Percentiles rank a stretch among this genome's conserved stretches.
These are phyloP conservation scores for Dicorynia guianensis DNA, from an alignment of 306 rosid genomes.

Conservation along the genomic window DNA sequence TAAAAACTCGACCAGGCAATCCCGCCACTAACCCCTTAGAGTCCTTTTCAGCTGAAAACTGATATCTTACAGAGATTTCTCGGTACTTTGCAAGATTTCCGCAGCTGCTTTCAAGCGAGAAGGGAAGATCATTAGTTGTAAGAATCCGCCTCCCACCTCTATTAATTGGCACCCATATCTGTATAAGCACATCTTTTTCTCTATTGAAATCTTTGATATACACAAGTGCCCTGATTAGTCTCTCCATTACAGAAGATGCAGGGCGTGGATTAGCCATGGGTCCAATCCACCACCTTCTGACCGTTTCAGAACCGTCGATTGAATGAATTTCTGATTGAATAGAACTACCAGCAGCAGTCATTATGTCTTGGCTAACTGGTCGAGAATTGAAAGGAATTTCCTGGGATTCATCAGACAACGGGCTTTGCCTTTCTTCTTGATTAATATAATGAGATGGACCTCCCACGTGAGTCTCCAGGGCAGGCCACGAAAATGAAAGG, in stretches of 20 bases:
- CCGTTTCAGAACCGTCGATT: conserved; percentile 48
- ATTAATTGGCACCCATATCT: conserved; percentile 82
- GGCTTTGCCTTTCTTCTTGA: conserved; percentile 45
- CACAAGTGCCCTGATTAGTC: conserved; percentile 66
- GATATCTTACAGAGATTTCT: conserved; percentile 63
- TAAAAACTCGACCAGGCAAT: conserved; percentile 88
- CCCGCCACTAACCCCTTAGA: conserved; percentile 61
- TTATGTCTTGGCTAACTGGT: conserved; percentile 34
- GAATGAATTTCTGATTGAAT: conserved; percentile 45
- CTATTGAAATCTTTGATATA: conserved; percentile 61
- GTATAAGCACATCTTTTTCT: conserved; percentile 80
- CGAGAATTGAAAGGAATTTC: conserved; percentile 30
- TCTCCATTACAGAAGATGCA: conserved; percentile 62
- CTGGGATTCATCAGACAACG: conserved; percentile 34
- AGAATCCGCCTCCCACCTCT: conserved; percentile 72
- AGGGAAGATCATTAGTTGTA: conserved; percentile 69
- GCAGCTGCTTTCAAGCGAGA: conserved; percentile 58
- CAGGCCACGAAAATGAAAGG: conserved; percentile 68
- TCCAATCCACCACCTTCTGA: conserved; percentile 69
- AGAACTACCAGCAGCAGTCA: conserved; percentile 40
- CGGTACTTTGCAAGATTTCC: conserved; percentile 70
- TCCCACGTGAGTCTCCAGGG: conserved; percentile 44
- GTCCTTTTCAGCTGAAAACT: conserved; percentile 70
- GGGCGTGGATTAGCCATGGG: conserved; percentile 51
- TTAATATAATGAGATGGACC: conserved; percentile 45